Evolutionary conservation across 2,329 filamentous ascomycete species (phyloP), one percentile per base, ranked within the genome.

Genomic region (Xenoacremonium recifei): DNA sequence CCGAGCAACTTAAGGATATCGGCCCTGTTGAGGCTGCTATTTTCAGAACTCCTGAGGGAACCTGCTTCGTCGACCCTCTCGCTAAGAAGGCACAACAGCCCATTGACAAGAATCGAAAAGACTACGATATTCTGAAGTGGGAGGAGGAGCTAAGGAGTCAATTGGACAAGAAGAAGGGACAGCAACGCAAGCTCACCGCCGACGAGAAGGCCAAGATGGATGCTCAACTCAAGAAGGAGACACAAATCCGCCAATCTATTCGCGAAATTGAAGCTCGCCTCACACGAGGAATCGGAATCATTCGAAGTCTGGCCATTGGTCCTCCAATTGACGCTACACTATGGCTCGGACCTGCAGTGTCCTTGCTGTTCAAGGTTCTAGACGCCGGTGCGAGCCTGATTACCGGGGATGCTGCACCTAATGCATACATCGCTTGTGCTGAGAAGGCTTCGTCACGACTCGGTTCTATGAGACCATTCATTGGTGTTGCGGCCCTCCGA

Each of bases 61-160:
- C 85, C 2, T 79, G 84, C 12, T 97, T 95, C 55, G 77, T 99
- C 16, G 93, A 99, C 65, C 88, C 97, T 1, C 76, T 99, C 5
- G 88, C 86, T 23, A 91, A 89, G 61, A 95, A 95, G 62, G 72
- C 82, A 2, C 80, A 82, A 44, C 80, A 80, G 47, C 71, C 75
- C 27, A 70, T 85, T 3, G 85, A 90, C 67, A 97, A 96, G 69
- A 96, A 89, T 57, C 85, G 82, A 36, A 96, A 95, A 63, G 93
- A 97, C 62, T 96, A 96, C 57, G 89, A 99, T 55, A 95, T 89
- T 2, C 68, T 96, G 30, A 96, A 96, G 66, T 99, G 95, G 93
- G 93, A 99, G 66, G 87, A 92, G 62, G 93, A 99, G 50, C 75
- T 99, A 6, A 79, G 91, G 43, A 77, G 82, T 29, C 89, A 96